Conservation (phyloP, 331 rosid species). For the Quercus lobata region DNA sequence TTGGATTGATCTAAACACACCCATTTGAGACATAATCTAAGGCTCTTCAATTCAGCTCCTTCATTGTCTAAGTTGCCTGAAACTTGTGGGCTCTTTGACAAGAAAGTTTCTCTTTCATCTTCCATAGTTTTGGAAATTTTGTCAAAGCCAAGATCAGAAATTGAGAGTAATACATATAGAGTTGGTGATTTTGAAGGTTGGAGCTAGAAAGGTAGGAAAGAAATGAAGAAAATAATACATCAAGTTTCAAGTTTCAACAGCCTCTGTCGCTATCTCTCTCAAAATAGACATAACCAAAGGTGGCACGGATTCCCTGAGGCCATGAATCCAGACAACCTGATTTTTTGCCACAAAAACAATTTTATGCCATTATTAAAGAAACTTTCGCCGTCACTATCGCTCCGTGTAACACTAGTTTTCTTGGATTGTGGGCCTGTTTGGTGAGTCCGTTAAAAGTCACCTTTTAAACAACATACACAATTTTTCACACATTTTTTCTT, state of each 20-base stretch:
- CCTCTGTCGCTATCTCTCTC: neutral
- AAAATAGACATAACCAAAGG: neutral
- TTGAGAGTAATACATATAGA: constrained; percentile 17
- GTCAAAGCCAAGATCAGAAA: neutral
- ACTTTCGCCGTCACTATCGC: neutral
- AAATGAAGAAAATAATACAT: neutral
- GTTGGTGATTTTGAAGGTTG: neutral
- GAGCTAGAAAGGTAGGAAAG: neutral
- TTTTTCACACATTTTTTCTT: too few relatives aligned
- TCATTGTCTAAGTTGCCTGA: constrained; percentile 16
- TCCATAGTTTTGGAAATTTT: constrained; percentile 42
- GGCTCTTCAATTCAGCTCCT: constrained; percentile 38
- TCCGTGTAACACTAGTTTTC: too few relatives aligned
- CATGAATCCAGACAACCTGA: neutral
- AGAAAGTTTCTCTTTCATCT: constrained; percentile 25
- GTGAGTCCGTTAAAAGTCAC: too few relatives aligned
- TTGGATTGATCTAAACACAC: constrained; percentile 72
- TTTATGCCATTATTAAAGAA: neutral
- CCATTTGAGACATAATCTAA: constrained; percentile 54
- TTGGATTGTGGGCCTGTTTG: too few relatives aligned
- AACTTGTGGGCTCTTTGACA: constrained; percentile 1
- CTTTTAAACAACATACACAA: too few relatives aligned
- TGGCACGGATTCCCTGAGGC: neutral
- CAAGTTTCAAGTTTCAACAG: too few relatives aligned
- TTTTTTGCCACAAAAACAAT: too few relatives aligned